A percentile compares a stretch with the other conserved stretches of the same genome.
phyloP scores from a whole-genome alignment of 2,329 filamentous ascomycete genomes.

The Arachnomyces sp. region DNA sequence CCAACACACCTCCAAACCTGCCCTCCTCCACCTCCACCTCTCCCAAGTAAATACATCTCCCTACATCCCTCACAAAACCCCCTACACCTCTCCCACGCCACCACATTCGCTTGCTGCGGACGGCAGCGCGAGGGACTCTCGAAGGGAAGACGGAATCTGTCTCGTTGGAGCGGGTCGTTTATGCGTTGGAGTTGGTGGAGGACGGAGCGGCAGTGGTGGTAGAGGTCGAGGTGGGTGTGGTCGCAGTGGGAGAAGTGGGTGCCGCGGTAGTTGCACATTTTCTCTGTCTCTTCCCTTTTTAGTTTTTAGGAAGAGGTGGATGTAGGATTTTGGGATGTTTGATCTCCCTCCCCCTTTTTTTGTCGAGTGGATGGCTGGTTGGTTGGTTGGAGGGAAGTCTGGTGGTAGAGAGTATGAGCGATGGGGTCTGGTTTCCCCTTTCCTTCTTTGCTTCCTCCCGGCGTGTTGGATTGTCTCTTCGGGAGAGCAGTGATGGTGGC shows the following conservation, averaged over 20 bases:
- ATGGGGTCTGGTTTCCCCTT: too few relatives aligned
- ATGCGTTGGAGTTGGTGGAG: conserved; percentile 22
- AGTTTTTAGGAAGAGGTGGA: too few relatives aligned
- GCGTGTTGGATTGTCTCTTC: too few relatives aligned
- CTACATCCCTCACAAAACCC: not conserved
- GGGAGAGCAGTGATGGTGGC: too few relatives aligned
- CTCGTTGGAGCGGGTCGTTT: conserved; percentile 19
- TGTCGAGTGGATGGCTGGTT: not conserved
- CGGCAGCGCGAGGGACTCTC: conserved; percentile 6
- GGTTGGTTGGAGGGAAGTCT: too few relatives aligned
- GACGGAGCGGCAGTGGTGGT: conserved; percentile 18
- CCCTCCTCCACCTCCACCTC: not conserved
- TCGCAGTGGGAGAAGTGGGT: conserved; percentile 18
- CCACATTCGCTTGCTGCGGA: conserved; percentile 9
- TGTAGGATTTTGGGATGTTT: too few relatives aligned
- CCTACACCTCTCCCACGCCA: conserved; percentile 3
- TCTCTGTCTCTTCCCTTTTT: too few relatives aligned
- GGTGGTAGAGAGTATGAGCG: too few relatives aligned
- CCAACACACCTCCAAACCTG: not conserved
- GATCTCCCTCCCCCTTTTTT: too few relatives aligned
- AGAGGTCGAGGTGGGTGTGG: conserved; percentile 17
- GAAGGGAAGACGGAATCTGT: conserved; percentile 10
- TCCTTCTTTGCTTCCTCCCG: not conserved
- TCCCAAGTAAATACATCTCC: not conserved
- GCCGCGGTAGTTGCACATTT: conserved; percentile 24